Evolutionary conservation across 208 protist species (phyloP), one percentile per base, ranked within the genome.

Genomic region (Dictyostelium gargantuum): DNA sequence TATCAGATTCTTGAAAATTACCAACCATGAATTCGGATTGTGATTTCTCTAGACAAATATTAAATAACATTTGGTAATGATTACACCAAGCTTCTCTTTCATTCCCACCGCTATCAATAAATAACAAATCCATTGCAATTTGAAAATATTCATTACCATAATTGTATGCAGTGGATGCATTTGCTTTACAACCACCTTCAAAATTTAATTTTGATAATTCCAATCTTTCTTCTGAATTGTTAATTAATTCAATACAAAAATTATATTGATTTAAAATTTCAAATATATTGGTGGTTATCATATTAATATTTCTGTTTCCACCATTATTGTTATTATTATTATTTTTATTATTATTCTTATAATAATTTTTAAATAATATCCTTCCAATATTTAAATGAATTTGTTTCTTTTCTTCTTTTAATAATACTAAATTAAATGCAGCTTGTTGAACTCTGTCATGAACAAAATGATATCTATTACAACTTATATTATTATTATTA

Each of bases 241-340:
- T 40, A 29, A 85, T 50, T 44, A 85, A 75, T 32, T 85, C 63
- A 21, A 85, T 85, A 38, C 80, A 61, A 54, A 75, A 68, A 58
- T 85, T 85, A 44, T 85, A 85, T 58, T 85, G 80, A 46, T 85
- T 85, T 32, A 85, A 63, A 75, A 85, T 75, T 32, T 85, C 80
- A 72, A 85, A 85, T 6, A 85, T 75, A 32, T 46, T 74, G 11
- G 42, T 42, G 6, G 15, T 40, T n/a, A 56, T 63, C 19, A 56
- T 29, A n/a, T 52, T 40, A 6, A 17, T 19, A 32, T 50, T 50
- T 23, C 21, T 50, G 15, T 50, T 29, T 21, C 4, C 29, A 6
- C 32, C n/a, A 21, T 26, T 38, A 8, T 35, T 15, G 8, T 38
- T 21, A 8, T 38, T 26, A 38, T 70, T 32, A 6, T 70, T 70